Evolutionary conservation across 495 filamentous ascomycete species (phyloP), one percentile per base, ranked within the genome.

Genomic region (Sabuloglossum arenarium): DNA sequence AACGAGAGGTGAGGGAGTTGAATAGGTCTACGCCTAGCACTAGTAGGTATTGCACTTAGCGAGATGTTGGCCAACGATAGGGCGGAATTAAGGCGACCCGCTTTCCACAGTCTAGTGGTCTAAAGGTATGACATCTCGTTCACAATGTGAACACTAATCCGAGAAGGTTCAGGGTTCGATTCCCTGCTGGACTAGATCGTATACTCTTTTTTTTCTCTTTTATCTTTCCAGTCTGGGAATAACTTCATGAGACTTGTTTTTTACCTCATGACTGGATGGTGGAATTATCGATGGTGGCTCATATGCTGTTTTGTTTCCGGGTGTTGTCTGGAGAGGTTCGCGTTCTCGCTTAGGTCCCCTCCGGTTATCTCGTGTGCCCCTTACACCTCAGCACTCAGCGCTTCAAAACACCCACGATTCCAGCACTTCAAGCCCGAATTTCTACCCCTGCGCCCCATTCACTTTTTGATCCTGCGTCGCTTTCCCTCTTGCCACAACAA

Each of bases 111-210:
- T 65, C 63, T 61, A 46, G 60, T 65, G 63, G 63, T 65, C 61
- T 65, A 65, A 61, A 59, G 63, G 62, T 65, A 65, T 65, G 61
- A 65, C 62, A 63, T 65, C 63, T 65, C 63, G 63, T 63, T 65
- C 63, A 65, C 63, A 64, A 31, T 46, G 9, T 34, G 56, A 63
- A 53, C 29, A 56, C 34, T 60, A 59, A 51, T 55, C 63, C 61
- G 61, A 65, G 61, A 65, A 60, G 63, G 61, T 62, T 62, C 61
- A 61, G 63, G 59, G 63, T 63, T 63, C 61, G 61, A 65, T 61
- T 61, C 39, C 60, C 27, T 59, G 61, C 59, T 25, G 54, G 58
- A 59, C 46, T 57, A 56, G n/a, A n/a, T n/a, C n/a, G n/a, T 57
- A 37, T 24, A 56, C 53, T 25, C 45, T 34, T 19, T 3, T 24